phyloP scores from a whole-genome alignment of 768 basidiomycete species.

The Dendrothele bispora region DNA sequence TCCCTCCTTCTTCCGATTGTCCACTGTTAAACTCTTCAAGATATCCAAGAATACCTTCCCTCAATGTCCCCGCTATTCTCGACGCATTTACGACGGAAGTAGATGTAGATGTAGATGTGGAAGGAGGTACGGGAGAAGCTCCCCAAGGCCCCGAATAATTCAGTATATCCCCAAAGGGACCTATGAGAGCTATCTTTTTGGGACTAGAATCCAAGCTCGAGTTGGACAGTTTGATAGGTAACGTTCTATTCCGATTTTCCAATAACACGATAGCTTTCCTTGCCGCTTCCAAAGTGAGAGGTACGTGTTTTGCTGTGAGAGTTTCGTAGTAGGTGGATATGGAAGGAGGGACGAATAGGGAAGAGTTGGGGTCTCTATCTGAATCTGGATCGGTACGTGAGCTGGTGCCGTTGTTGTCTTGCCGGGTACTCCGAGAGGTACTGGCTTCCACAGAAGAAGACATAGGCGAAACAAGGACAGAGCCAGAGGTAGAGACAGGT shows the following conservation, averaged over 20 bases:
- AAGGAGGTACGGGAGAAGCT: constrained; percentile 15
- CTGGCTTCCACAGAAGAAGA: too few relatives aligned
- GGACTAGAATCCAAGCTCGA: too few relatives aligned
- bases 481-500: too few relatives aligned
- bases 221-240: constrained; percentile 20
- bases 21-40: constrained; percentile 5
- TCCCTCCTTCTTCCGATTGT: too few relatives aligned
- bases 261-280: constrained; percentile 22
- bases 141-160: constrained; percentile 27
- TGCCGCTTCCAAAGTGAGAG: constrained; percentile 24
- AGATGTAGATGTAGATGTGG: constrained; percentile 13
- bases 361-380: constrained; percentile 12
- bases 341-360: constrained; percentile 15
- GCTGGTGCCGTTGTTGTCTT: constrained; percentile 1
- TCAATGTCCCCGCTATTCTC: too few relatives aligned
- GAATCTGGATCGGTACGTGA: not conserved
- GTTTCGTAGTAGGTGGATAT: constrained; percentile 15
- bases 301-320: constrained; percentile 15
- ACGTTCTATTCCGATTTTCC: constrained; percentile 21
- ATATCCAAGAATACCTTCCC: constrained; percentile 18
- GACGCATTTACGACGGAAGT: too few relatives aligned
- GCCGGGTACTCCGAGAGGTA: too few relatives aligned
- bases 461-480: too few relatives aligned
- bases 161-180: constrained; percentile 21
- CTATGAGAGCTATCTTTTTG: constrained; percentile 19